A percentile compares a stretch with the other conserved stretches of the same genome.
Evolutionary conservation across 441 rosid species (phyloP).

Genomic region (Croton laevigatus): DNA sequence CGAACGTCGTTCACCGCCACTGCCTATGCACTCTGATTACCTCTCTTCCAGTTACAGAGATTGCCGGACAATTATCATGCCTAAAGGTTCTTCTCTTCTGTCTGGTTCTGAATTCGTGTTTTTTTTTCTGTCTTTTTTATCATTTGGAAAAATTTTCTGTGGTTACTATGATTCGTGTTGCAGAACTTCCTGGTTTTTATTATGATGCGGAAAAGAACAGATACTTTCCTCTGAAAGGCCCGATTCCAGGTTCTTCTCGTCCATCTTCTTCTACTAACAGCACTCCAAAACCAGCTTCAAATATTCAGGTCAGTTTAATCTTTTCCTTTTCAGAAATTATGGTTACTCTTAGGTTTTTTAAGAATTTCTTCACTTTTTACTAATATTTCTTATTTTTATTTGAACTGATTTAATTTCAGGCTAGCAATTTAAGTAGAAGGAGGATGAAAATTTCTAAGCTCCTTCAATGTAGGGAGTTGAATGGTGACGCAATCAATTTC

Average conservation of each 20-base stretch:
- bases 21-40: background rate
- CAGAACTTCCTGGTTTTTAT: slow-evolving; percentile 75
- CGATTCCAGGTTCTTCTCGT: slow-evolving; percentile 54
- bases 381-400: slow-evolving; percentile 3
- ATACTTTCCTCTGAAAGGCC: slow-evolving; percentile 65
- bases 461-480: slow-evolving; percentile 55
- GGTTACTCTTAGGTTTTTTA: background rate
- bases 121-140: background rate
- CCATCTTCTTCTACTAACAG: slow-evolving; percentile 20
- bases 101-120: background rate
- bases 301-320: slow-evolving; percentile 24
- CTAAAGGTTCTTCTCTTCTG: slow-evolving; percentile 12
- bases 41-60: too few species aligned
- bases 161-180: background rate
- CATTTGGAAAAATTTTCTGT: background rate
- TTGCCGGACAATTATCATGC: slow-evolving; percentile 15
- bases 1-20: background rate
- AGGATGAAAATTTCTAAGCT: slow-evolving; percentile 39
- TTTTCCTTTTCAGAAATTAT: background rate
- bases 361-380: background rate
- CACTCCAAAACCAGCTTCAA: slow-evolving; percentile 18
- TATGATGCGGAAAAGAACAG: slow-evolving; percentile 73
- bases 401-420: slow-evolving; percentile 25
- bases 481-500: slow-evolving; percentile 38
- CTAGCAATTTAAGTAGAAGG: slow-evolving; percentile 18